Base-by-base conservation (phyloP, 148 eudicot genomes). In the Heliamphora exappendiculata region DNA sequence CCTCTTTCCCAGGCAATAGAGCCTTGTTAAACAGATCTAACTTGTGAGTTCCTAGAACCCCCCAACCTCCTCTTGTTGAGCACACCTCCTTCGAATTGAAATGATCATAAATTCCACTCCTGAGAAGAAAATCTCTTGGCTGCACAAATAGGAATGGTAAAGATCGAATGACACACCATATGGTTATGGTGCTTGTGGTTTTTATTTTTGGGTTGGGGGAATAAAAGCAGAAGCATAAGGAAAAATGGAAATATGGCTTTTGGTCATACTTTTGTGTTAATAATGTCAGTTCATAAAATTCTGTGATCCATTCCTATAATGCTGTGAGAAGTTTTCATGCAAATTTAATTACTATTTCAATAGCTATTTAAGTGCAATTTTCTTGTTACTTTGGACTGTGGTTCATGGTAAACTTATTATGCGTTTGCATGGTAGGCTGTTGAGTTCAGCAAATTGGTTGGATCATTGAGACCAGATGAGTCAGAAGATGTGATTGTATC, bases 401-500 rank as follows among this genome's bases (percentile, higher is more conserved):
- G 62, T 33, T 64, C 22, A 31, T 73, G 19, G 19, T 29, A 70
- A 42, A 44, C 34, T 60, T 39, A 42, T 37, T 50, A 42, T 66
- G 24, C 14, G 49, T 75, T 50, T 72, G 50, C 36, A 50, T 84
- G 41, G 33, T 82, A 92, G 97, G 97, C 99, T 77, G 99, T 95
- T 80, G 99, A 95, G 79, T 95, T 95, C 78, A 86, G 91, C 83
- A 90, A 89, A 79, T 87, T 95, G 76, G 94, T 88, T 78, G 89
- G 88, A 14, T 88, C 88, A n/a, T 78, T 95, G 79, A 87, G 93
- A 79, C 97, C 97, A 49, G 97, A 91, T 62, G 96, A 92, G 83
- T 85, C 99, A 62, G 99, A 95, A 82, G 97, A 93, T 83, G 94
- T 87, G 73, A 86, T 95, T 44, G 86, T 92, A 55, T 85, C 89